A percentile compares a stretch with the other conserved stretches of the same genome.
Conservation (phyloP, 1,139 yeast species). For the Yamadazyma friedrichii region DNA sequence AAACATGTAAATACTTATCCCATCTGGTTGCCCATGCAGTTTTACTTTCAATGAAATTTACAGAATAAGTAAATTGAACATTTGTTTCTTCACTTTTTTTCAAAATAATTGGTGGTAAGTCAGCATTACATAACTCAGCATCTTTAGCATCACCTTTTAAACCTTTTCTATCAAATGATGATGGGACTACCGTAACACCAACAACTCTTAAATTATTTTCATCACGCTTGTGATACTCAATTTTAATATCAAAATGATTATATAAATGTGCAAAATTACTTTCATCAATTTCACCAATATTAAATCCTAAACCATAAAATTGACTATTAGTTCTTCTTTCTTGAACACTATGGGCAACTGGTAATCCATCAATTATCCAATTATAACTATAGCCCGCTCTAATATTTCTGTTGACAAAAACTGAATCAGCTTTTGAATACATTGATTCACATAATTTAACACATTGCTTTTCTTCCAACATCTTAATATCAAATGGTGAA, state of each 20-base stretch:
- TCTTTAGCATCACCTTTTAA: slow-evolving; percentile 17
- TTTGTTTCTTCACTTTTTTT: slow-evolving; percentile 27
- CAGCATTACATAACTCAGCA: slow-evolving; percentile 31
- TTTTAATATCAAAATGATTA: slow-evolving; percentile 75
- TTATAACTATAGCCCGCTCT: slow-evolving; percentile 82
- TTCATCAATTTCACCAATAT: slow-evolving; percentile 64
- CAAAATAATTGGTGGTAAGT: slow-evolving; percentile 31
- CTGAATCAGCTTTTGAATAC: slow-evolving; percentile 65
- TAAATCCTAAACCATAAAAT: slow-evolving; percentile 81
- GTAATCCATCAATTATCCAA: slow-evolving; percentile 94
- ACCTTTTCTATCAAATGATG: slow-evolving; percentile 46
- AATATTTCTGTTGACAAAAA: slow-evolving; percentile 74
- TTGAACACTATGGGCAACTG: slow-evolving; percentile 68
- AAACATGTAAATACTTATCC: slow-evolving; percentile 93
- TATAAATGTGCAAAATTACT: slow-evolving; percentile 51
- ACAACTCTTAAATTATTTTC: slow-evolving; percentile 78
- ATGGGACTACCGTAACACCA: slow-evolving; percentile 78
- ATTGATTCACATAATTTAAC: slow-evolving; percentile 55
- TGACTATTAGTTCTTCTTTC: slow-evolving; percentile 57
- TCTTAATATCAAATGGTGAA: slow-evolving; percentile 79
- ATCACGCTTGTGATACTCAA: slow-evolving; percentile 83
- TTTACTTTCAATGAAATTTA: slow-evolving; percentile 60
- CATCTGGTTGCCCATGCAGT: slow-evolving; percentile 98
- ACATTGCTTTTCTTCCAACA: slow-evolving; percentile 75
- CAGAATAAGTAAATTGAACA: slow-evolving; percentile 44